These are phyloP conservation scores for Clitoria ternatea DNA, from an alignment of 306 rosid species.

Conservation along the genomic window DNA sequence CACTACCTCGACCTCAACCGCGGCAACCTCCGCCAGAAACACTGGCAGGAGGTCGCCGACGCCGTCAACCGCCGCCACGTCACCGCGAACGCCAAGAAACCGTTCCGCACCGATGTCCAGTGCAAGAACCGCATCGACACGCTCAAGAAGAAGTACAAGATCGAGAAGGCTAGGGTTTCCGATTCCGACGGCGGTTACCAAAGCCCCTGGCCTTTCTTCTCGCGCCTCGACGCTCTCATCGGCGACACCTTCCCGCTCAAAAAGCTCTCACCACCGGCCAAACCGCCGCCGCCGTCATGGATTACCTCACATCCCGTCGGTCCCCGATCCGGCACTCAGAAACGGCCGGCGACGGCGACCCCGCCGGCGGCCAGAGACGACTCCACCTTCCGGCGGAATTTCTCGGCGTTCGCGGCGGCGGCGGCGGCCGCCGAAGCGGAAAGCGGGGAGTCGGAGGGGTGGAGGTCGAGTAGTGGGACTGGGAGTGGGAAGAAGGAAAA, in stretches of 20 bases:
- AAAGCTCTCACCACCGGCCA: slow-evolving; percentile 34
- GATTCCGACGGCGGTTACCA: slow-evolving; percentile 41
- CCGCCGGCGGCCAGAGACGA: slow-evolving; percentile 15
- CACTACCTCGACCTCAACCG: slow-evolving; percentile 55
- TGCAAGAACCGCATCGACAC: slow-evolving; percentile 86
- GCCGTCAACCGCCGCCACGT: slow-evolving; percentile 56
- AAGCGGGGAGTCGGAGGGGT: slow-evolving; percentile 32
- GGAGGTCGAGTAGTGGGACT: slow-evolving; percentile 29
- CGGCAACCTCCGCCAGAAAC: slow-evolving; percentile 72
- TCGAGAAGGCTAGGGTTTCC: slow-evolving; percentile 67
- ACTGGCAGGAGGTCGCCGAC: slow-evolving; percentile 79
- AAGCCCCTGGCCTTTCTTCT: slow-evolving; percentile 74
- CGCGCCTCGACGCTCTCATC: slow-evolving; percentile 56
- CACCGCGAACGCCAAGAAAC: slow-evolving; percentile 10
- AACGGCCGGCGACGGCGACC: slow-evolving; percentile 39
- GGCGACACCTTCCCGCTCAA: slow-evolving; percentile 38
- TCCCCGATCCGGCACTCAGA: slow-evolving; percentile 61
- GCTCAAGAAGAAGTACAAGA: slow-evolving; percentile 75
- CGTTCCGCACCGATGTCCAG: slow-evolving; percentile 63
- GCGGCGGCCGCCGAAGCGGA: slow-evolving; percentile 36
- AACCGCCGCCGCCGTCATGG: slow-evolving; percentile 36
- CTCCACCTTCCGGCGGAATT: slow-evolving; percentile 37
- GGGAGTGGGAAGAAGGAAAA: slow-evolving; percentile 16
- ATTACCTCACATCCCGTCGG: slow-evolving; percentile 48
- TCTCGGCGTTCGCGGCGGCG: slow-evolving; percentile 46